Evolutionary conservation across 1,284 basidiomycete genomes (phyloP), one percentile per base, ranked within the genome.

Genomic region (Leccinum griseonigrum): DNA sequence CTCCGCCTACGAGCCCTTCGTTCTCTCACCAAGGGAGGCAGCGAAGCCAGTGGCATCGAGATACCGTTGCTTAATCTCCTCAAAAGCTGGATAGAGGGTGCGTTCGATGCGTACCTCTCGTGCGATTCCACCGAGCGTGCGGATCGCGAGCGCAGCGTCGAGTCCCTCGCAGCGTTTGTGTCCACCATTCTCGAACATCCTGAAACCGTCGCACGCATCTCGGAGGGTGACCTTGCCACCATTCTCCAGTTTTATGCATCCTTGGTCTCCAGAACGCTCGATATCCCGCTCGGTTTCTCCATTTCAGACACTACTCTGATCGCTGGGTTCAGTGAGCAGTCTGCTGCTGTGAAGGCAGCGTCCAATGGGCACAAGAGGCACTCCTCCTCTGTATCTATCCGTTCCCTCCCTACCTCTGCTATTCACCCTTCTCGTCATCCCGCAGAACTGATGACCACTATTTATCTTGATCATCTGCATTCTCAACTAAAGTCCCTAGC

Each of bases 1-100:
- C 76, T 83, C 2, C 82, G 87, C 22, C 83, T 87, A 69, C 87
- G 85, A 64, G 88, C 90, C 3, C 74, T 91, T 3, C 73, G 81
- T 4, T 82, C 86, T 0, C 77, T 92, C 54, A 85, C 86, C 28
- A 79, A 77, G 60, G 80, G 78, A 36, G 87, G 86, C 13, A 68
- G 75, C 4, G 85, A 88, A 54, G 79, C 86, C n/a, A 72, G 84
- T 18, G 90, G 89, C 5, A 81, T 90, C 64, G 90, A 91, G 71
- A 71, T 77, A 8, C 73, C 76, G 26, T 69, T 90, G 31, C 74
- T 91, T 16, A 74, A 77, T 40, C 70, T 87, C 51, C 74, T 91
- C 54, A 80, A 82, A 65, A 70, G 76, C 6, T 92, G 90, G 88
- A 85, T 89, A 43, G 76, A 81, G 52, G 81, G 80, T 29, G 86